Evolutionary conservation across 2,329 filamentous ascomycete genomes (phyloP).

Genomic region (Lasiodiplodia citricola): DNA sequence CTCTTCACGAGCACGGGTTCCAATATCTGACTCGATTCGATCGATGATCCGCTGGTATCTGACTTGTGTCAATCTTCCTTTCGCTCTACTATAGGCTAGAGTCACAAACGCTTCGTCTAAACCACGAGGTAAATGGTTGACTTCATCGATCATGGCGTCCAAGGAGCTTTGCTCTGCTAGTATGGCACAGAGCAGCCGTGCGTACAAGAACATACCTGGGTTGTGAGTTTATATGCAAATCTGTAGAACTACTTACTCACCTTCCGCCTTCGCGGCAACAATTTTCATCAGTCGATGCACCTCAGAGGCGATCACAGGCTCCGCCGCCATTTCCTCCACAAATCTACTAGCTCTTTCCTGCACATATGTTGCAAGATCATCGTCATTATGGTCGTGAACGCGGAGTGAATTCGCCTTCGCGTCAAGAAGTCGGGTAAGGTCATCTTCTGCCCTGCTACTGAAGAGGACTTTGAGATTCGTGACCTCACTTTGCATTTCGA

Average conservation of each 20-base stretch:
- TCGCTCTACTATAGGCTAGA: not conserved
- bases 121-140: not conserved
- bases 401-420: not conserved
- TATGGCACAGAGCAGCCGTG: not conserved
- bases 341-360: too few relatives aligned
- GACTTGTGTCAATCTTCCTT: not conserved
- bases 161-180: not conserved
- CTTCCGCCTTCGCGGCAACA: not conserved
- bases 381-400: not conserved
- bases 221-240: not conserved
- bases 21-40: not conserved
- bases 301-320: not conserved
- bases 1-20: not conserved
- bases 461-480: not conserved
- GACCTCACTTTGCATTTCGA: not conserved
- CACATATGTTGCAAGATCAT: not conserved
- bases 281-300: not conserved
- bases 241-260: not conserved
- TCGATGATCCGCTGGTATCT: not conserved
- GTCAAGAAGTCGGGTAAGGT: not conserved
- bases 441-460: not conserved
- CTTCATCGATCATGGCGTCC: not conserved
- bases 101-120: not conserved
- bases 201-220: not conserved
- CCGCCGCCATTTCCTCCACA: not conserved